Evolutionary conservation across 176 grass and related monocot genomes (phyloP).

Genomic region (Oropetium thomaeum): DNA sequence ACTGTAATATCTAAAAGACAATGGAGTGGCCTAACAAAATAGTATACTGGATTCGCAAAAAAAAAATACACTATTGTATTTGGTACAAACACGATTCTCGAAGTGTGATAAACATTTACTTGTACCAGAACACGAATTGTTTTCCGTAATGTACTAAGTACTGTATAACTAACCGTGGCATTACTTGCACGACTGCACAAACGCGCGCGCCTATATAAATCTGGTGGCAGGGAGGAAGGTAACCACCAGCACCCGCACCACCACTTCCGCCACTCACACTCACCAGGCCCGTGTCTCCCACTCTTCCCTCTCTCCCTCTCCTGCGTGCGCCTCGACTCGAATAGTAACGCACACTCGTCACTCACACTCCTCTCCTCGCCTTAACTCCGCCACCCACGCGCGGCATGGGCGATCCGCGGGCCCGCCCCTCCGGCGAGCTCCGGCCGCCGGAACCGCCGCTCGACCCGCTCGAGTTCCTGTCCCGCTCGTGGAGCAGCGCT

Average conservation of each 20-base stretch:
- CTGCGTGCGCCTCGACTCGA: too few relatives aligned
- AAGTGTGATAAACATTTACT: too few relatives aligned
- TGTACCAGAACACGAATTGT: too few relatives aligned
- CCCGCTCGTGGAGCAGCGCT: slow-evolving; percentile 87
- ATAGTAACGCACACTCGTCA: slow-evolving; percentile 8
- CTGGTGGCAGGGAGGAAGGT: not conserved
- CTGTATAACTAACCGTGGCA: not conserved
- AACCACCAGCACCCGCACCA: not conserved
- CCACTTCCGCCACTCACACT: not conserved
- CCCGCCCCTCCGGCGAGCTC: slow-evolving; percentile 35
- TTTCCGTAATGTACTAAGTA: too few relatives aligned
- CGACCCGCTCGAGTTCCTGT: slow-evolving; percentile 89
- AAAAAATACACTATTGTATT: too few relatives aligned
- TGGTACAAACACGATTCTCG: too few relatives aligned
- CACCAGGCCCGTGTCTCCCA: not conserved
- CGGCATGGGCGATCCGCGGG: slow-evolving; percentile 43
- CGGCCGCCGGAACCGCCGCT: slow-evolving; percentile 55
- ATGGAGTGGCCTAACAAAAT: too few relatives aligned
- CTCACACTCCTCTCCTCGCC: not conserved
- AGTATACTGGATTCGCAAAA: too few relatives aligned
- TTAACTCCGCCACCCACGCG: not conserved
- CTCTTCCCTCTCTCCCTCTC: not conserved
- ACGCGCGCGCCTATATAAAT: slow-evolving; percentile 1
- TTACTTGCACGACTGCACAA: not conserved
- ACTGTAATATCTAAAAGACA: too few relatives aligned